These are phyloP conservation scores for Sporothrix humicola DNA, from an alignment of 2,329 filamentous ascomycete genomes.

Conservation along the genomic window DNA sequence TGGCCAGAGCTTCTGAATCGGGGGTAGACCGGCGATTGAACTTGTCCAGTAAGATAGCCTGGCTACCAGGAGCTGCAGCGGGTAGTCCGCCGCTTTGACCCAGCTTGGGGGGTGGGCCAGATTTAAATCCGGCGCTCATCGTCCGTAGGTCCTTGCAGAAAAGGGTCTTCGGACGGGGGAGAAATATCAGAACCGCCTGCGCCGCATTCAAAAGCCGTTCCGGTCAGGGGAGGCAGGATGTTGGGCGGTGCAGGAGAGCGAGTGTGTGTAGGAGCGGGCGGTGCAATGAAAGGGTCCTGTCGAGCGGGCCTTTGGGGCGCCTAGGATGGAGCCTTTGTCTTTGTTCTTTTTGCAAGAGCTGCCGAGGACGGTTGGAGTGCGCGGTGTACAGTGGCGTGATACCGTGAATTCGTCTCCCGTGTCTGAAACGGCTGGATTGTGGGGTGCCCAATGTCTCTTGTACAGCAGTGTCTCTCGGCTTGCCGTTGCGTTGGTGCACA, in stretches of 20 bases:
- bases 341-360: slow-evolving; percentile 3
- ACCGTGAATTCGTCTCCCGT: slow-evolving; percentile 25
- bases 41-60: slow-evolving; percentile 74
- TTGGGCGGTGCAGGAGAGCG: slow-evolving; percentile 2
- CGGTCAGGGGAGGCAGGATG: slow-evolving; percentile 23
- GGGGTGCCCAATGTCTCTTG: slow-evolving; percentile 19
- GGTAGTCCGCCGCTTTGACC: slow-evolving; percentile 53
- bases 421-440: slow-evolving; percentile 31
- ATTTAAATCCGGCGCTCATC: slow-evolving; percentile 62
- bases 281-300: background rate
- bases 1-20: slow-evolving; percentile 90
- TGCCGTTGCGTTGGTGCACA: slow-evolving; percentile 20
- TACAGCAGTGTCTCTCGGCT: slow-evolving; percentile 11
- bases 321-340: background rate
- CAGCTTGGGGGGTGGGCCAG: slow-evolving; percentile 58
- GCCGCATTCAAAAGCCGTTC: slow-evolving; percentile 35
- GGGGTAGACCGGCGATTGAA: slow-evolving; percentile 84
- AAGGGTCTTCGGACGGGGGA: slow-evolving; percentile 19
- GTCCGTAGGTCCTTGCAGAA: slow-evolving; percentile 39
- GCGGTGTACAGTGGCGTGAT: slow-evolving; percentile 30
- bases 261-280: background rate
- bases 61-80: slow-evolving; percentile 60
- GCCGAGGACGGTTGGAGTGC: background rate
- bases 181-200: slow-evolving; percentile 15
- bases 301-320: background rate